Conservation (phyloP, 2,329 filamentous ascomycete species). For the Epichloe gansuensis region DNA sequence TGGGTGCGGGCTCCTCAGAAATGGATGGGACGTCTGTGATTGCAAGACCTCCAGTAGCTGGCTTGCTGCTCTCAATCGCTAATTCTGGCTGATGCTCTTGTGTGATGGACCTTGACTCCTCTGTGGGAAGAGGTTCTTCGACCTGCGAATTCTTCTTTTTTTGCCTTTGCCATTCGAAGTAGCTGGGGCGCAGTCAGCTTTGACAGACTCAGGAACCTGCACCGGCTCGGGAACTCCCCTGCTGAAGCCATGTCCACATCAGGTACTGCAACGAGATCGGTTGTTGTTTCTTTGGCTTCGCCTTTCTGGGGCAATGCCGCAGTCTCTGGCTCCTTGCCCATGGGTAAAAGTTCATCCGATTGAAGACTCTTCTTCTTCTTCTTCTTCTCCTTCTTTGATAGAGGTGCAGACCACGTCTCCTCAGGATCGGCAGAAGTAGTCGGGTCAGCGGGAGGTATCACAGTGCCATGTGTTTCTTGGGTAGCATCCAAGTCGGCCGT, state of each 20-base stretch:
- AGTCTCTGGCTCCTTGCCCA: not conserved
- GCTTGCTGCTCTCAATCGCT: not conserved
- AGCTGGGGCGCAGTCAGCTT: not conserved
- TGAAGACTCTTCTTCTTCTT: slow-evolving; percentile 12
- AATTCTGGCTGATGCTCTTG: not conserved
- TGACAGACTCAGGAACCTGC: not conserved
- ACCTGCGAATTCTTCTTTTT: slow-evolving; percentile 6
- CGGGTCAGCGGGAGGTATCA: not conserved
- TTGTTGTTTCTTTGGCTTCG: not conserved
- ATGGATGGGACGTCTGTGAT: not conserved
- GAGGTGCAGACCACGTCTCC: slow-evolving; percentile 1
- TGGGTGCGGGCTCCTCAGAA: not conserved
- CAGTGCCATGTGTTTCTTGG: not conserved
- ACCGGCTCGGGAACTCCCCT: not conserved
- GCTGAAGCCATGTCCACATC: not conserved
- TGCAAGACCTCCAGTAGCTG: not conserved
- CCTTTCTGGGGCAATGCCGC: not conserved
- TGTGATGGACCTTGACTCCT: not conserved
- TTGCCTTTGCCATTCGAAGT: slow-evolving; percentile 8
- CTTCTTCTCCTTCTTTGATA: slow-evolving; percentile 4
- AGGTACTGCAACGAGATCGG: not conserved
- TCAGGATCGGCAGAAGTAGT: slow-evolving; percentile 1
- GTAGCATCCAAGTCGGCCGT: not conserved
- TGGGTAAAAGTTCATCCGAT: slow-evolving; percentile 3
- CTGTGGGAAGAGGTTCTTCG: not conserved